Evolutionary conservation across 2,329 filamentous ascomycete genomes (phyloP), one percentile per base, ranked within the genome.

Genomic region (Trichophyton simii): DNA sequence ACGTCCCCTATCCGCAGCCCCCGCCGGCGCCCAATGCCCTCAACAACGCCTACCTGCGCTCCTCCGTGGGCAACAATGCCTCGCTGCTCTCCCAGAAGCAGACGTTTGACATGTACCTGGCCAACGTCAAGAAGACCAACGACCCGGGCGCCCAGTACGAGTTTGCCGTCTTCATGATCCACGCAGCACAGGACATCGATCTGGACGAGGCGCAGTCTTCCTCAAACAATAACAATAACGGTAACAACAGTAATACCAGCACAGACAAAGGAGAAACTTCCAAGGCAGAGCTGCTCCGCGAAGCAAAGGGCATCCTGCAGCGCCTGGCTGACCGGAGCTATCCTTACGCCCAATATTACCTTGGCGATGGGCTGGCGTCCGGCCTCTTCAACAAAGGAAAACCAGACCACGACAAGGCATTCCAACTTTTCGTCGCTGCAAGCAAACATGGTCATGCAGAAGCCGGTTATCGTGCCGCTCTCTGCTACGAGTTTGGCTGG

Each of bases 401-500:
- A 71, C 86, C 90, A 69, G 94, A 99, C 72, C 87, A 95, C 71
- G 89, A 91, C 70, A 86, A 88, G 46, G 91, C 94, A 0, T 97
- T 97, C 71, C 88, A 90, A 7, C 83, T 97, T 34, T 99, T 99
- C 71, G 82, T 96, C 42, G 84, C 94, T 15, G 94, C 94, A 7
- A 92, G 89, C 69, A 99, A 97, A 77, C 94, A 96, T 75, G 94
- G 94, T 36, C 94, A 99, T 73, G 91, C 94, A 57, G 94, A 99
- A 77, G 94, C 94, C 61, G 91, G 87, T 41, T 99, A 96, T 75
- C 88, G 94, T 61, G 87, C 92, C 59, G 94, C 88, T 15, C 80
- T 99, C 61, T 96, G 91, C 77, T 97, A 97, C 76, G 94, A 99
- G 74, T 97, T 96, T 74, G 94, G 91, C 64, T 99, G 94, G 94